phyloP scores from a whole-genome alignment of 192 early-diverging fungal species.

The Irineochytrium annulatum region DNA sequence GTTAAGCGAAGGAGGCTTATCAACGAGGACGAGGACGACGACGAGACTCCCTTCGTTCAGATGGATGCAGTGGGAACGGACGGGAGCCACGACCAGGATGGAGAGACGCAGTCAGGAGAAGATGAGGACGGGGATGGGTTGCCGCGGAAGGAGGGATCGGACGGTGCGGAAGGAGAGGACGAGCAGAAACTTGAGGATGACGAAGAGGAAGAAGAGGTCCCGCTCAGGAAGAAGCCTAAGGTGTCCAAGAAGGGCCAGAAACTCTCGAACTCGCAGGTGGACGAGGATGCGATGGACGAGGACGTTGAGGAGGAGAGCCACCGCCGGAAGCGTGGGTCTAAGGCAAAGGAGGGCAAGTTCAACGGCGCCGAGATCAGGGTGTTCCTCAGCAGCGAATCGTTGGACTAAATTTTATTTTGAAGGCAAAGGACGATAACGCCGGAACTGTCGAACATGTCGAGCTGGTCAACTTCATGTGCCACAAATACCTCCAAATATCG shows the following conservation, averaged over 20 bases:
- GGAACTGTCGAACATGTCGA: constrained; percentile 81
- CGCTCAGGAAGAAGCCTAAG: neutral
- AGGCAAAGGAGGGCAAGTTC: neutral
- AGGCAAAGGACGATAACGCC: constrained; percentile 5
- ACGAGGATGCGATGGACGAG: neutral
- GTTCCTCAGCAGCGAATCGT: neutral
- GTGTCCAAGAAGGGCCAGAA: neutral
- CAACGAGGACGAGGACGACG: too few relatives aligned
- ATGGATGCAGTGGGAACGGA: too few relatives aligned
- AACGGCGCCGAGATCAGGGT: neutral
- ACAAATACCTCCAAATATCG: constrained; percentile 69
- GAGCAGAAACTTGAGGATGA: neutral
- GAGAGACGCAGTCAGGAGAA: neutral
- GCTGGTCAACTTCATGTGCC: constrained; percentile 94
- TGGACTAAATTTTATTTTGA: neutral
- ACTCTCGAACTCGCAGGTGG: neutral
- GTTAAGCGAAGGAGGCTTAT: too few relatives aligned
- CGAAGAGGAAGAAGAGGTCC: neutral
- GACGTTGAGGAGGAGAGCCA: neutral
- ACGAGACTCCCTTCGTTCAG: too few relatives aligned
- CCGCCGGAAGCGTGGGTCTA: neutral
- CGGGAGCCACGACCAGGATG: too few relatives aligned
- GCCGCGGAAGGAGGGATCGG: neutral
- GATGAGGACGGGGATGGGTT: neutral
- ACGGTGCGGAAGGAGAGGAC: constrained; percentile 1